phyloP scores from a whole-genome alignment of 2,329 filamentous ascomycete genomes.

The Fusarium lyarnte region DNA sequence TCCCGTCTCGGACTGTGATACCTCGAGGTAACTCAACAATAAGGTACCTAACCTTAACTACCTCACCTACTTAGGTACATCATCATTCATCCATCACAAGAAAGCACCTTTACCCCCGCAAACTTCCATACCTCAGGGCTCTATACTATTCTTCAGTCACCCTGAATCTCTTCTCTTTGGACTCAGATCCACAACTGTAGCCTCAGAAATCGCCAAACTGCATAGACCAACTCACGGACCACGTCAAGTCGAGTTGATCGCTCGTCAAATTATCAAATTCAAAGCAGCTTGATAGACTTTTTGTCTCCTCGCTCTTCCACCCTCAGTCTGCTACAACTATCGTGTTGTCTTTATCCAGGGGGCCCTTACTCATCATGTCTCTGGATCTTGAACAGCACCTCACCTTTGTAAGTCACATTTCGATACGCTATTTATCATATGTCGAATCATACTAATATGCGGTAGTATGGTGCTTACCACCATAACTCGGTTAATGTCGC shows the following conservation, averaged over 20 bases:
- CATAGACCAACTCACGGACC: slow-evolving; percentile 20
- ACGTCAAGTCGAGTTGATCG: slow-evolving; percentile 7
- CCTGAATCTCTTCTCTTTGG: neutral
- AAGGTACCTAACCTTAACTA: neutral
- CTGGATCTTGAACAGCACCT: slow-evolving; percentile 85
- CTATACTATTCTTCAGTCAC: neutral
- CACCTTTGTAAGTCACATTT: slow-evolving; percentile 71
- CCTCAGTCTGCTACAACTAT: neutral
- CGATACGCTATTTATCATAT: neutral
- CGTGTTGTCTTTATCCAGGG: slow-evolving; percentile 20
- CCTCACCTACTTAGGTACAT: neutral
- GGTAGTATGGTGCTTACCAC: slow-evolving; percentile 85
- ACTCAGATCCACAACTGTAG: slow-evolving; percentile 28
- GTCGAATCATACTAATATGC: slow-evolving; percentile 21
- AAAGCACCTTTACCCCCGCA: neutral
- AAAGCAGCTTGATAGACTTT: slow-evolving; percentile 16
- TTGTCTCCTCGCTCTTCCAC: slow-evolving; percentile 7
- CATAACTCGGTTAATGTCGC: slow-evolving; percentile 79
- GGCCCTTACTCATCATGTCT: slow-evolving; percentile 58
- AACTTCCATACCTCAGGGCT: neutral
- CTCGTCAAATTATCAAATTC: slow-evolving; percentile 14
- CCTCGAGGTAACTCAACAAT: neutral
- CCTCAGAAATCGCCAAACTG: slow-evolving; percentile 9
- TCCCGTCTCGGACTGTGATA: slow-evolving; percentile 5
- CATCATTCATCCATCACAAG: slow-evolving; percentile 28